A percentile compares a stretch with the other conserved stretches of the same genome.
Evolutionary conservation across 768 basidiomycete species (phyloP).

Genomic region (Pluteus cervinus): DNA sequence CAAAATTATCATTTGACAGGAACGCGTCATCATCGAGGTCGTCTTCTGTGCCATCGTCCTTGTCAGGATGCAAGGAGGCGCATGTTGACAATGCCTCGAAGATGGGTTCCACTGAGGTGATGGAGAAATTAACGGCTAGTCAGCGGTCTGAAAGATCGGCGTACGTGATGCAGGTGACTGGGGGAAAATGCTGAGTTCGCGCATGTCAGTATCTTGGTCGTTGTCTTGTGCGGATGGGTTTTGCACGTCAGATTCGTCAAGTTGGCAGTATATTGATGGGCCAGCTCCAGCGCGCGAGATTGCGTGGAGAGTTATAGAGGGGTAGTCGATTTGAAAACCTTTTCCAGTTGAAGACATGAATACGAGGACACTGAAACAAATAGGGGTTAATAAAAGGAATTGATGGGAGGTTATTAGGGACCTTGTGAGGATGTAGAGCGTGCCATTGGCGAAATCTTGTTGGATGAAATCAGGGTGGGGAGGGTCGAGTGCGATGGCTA

Average conservation of each 20-base stretch:
- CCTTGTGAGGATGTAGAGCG: constrained; percentile 86
- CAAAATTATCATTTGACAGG: constrained; percentile 43
- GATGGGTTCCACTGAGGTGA: constrained; percentile 64
- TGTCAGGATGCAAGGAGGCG: constrained; percentile 81
- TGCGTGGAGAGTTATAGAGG: constrained; percentile 89
- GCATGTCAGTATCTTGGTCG: constrained; percentile 40
- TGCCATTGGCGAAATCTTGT: constrained; percentile 51
- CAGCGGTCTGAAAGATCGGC: constrained; percentile 20
- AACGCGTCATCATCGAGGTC: constrained; percentile 54
- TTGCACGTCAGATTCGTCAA: constrained; percentile 60
- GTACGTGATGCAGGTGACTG: constrained; percentile 49
- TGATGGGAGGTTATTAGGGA: constrained; percentile 20
- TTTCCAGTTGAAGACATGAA: constrained; percentile 67
- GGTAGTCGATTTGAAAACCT: constrained; percentile 85
- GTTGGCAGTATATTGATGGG: constrained; percentile 88
- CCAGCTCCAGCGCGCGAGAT: constrained; percentile 64
- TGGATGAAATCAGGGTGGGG: constrained; percentile 52
- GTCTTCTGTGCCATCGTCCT: constrained; percentile 35
- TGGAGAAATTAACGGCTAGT: background rate
- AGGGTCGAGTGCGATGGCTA: constrained; percentile 67
- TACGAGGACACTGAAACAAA: constrained; percentile 48
- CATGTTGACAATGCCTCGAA: constrained; percentile 85
- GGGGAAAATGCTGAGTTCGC: constrained; percentile 79
- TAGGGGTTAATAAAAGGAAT: constrained; percentile 4
- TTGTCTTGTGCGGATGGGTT: constrained; percentile 6